These are phyloP conservation scores for Diaporthe citriasiana DNA, from an alignment of 2,329 filamentous ascomycete species.

Conservation along the genomic window DNA sequence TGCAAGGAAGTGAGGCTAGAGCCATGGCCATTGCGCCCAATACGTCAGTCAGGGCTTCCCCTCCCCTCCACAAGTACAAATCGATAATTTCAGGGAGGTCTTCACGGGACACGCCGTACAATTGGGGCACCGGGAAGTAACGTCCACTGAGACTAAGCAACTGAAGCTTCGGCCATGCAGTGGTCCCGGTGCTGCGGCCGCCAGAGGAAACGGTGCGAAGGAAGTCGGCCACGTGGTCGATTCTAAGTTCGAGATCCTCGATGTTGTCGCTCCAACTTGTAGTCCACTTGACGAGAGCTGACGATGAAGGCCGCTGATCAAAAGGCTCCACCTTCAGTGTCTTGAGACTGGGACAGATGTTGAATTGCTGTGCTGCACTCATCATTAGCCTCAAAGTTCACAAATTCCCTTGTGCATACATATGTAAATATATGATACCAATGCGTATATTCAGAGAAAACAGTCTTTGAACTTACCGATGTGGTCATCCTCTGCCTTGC, in stretches of 20 bases:
- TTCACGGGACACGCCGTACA: too few species aligned
- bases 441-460: too few species aligned
- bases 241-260: not conserved
- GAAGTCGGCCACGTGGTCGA: not conserved
- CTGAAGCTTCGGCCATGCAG: not conserved
- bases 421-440: too few species aligned
- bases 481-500: accelerated
- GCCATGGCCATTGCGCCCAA: not conserved
- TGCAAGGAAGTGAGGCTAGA: not conserved
- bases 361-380: not conserved
- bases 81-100: too few species aligned
- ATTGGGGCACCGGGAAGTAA: not conserved
- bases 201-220: not conserved
- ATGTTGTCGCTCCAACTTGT: not conserved
- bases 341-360: not conserved
- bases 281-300: not conserved
- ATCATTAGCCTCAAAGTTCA: not conserved
- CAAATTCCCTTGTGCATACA: too few species aligned
- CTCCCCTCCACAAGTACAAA: too few species aligned
- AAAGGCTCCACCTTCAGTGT: not conserved
- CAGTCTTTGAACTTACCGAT: not conserved
- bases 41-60: not conserved
- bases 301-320: too few species aligned
- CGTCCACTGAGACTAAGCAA: not conserved
- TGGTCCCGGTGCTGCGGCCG: accelerated